phyloP scores from a whole-genome alignment of 1,284 basidiomycete species.

The Termitomyces sp. region DNA sequence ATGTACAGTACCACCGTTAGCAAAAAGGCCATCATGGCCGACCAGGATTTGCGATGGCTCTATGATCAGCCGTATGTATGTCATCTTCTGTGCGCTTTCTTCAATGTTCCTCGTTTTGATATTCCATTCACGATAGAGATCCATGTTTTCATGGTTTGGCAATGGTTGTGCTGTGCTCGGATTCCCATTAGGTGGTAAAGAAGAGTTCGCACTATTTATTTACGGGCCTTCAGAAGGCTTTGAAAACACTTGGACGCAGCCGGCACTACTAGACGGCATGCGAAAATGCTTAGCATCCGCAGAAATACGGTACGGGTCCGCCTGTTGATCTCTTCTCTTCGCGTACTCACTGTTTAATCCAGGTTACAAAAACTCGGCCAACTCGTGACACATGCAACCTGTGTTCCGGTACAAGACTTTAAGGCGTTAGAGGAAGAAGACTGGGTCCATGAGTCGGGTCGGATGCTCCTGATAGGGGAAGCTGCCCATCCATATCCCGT shows the following conservation, averaged over 20 bases:
- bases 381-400: slow-evolving; percentile 30
- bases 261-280: slow-evolving; percentile 18
- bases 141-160: slow-evolving; percentile 39
- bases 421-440: slow-evolving; percentile 46
- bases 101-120: neutral
- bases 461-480: slow-evolving; percentile 45
- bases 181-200: slow-evolving; percentile 30
- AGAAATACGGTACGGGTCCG: slow-evolving; percentile 34
- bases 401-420: slow-evolving; percentile 34
- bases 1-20: slow-evolving; percentile 40
- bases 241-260: slow-evolving; percentile 23
- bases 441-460: slow-evolving; percentile 47
- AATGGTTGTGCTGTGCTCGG: slow-evolving; percentile 30
- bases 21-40: slow-evolving; percentile 32
- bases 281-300: slow-evolving; percentile 24
- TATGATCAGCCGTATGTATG: slow-evolving; percentile 29
- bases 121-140: slow-evolving; percentile 25
- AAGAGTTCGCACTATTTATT: slow-evolving; percentile 27
- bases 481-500: slow-evolving; percentile 52
- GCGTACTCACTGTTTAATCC: slow-evolving; percentile 23
- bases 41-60: slow-evolving; percentile 32
- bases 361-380: slow-evolving; percentile 43
- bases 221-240: slow-evolving; percentile 27
- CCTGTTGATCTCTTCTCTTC: neutral
- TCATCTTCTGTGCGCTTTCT: neutral